Base-by-base conservation (phyloP, 2,329 filamentous ascomycete genomes). In the Beauveria australis region DNA sequence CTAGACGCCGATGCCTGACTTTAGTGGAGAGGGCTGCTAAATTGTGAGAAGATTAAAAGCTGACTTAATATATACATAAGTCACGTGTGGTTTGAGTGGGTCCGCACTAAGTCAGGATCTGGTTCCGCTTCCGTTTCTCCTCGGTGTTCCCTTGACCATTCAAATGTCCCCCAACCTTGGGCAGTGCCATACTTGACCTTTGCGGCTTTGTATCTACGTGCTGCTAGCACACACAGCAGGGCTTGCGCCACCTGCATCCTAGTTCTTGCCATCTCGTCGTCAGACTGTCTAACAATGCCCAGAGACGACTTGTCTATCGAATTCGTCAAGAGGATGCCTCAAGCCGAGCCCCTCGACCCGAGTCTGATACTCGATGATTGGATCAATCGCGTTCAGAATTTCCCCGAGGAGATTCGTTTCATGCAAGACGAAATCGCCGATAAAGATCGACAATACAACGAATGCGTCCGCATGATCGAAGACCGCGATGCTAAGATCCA, bases 391-490 rank as follows among this genome's bases (percentile, higher is more conserved):
- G 88, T 89, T 22, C 86, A 89, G 67, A 94, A 94, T 69, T 80
- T 93, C 30, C 89, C 89, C 63, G 88, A 90, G 64, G 90, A 94
- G 74, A 86, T 94, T 62, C 86, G 87, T 22, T 92, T 92, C 75
- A 81, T 93, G 64, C 88, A 92, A 69, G 89, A 92, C 70, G 90
- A 94, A 74, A 89, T 93, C 64, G 80, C 86, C 69, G 87, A 89
- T 71, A 93, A 92, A 73, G 90, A 95, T 71, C 81, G 83, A 54
- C 80, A 85, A 65, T 88, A 90, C 66, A 79, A 84, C 69, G 86
- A 90, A 53, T 87, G 87, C 70, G 78, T 87, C 62, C 81, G 84
- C 63, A 81, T 83, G 64, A 90, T 92, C 69, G 82, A 85, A 46
- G 85, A 88, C 62, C 86, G 87, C 65, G 90, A 95, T 69, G 81